phyloP scores from a whole-genome alignment of 2,329 filamentous ascomycete species.

The Lecanicillium sp. region DNA sequence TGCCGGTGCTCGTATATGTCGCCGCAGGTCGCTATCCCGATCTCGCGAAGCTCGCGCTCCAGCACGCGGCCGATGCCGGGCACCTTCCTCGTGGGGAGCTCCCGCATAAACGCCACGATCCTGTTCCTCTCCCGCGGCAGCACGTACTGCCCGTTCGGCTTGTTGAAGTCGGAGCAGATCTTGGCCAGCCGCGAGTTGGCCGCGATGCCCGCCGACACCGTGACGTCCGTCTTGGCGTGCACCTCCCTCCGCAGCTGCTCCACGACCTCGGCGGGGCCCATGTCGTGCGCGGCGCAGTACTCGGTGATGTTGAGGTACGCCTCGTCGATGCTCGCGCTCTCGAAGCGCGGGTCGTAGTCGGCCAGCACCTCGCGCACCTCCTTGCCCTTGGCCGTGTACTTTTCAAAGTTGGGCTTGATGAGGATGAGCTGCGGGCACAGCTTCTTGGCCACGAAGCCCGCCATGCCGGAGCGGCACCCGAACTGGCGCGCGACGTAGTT shows the following conservation, averaged over 20 bases:
- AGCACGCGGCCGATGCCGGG: slow-evolving; percentile 94
- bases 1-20: slow-evolving; percentile 76
- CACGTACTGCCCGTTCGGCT: slow-evolving; percentile 87
- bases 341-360: slow-evolving; percentile 84
- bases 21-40: slow-evolving; percentile 82
- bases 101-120: slow-evolving; percentile 81
- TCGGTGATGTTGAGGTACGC: slow-evolving; percentile 92
- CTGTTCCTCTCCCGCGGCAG: slow-evolving; percentile 64
- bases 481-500: slow-evolving; percentile 90
- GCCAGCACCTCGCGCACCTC: slow-evolving; percentile 78
- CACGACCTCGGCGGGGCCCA: slow-evolving; percentile 68
- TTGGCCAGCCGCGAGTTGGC: slow-evolving; percentile 92
- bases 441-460: slow-evolving; percentile 89
- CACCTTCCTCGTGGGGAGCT: slow-evolving; percentile 80
- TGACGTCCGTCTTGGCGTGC: slow-evolving; percentile 69
- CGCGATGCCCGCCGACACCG: slow-evolving; percentile 89
- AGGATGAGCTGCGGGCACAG: slow-evolving; percentile 81
- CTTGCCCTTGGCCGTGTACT: slow-evolving; percentile 84
- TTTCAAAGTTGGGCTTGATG: slow-evolving; percentile 79
- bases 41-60: slow-evolving; percentile 80
- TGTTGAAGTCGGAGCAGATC: slow-evolving; percentile 92
- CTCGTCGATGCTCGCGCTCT: slow-evolving; percentile 92
- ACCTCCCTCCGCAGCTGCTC: slow-evolving; percentile 73
- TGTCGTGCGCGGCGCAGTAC: slow-evolving; percentile 65
- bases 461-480: slow-evolving; percentile 92